Conservation (phyloP, 2,329 filamentous ascomycete genomes). For the Microascus cirrosus region DNA sequence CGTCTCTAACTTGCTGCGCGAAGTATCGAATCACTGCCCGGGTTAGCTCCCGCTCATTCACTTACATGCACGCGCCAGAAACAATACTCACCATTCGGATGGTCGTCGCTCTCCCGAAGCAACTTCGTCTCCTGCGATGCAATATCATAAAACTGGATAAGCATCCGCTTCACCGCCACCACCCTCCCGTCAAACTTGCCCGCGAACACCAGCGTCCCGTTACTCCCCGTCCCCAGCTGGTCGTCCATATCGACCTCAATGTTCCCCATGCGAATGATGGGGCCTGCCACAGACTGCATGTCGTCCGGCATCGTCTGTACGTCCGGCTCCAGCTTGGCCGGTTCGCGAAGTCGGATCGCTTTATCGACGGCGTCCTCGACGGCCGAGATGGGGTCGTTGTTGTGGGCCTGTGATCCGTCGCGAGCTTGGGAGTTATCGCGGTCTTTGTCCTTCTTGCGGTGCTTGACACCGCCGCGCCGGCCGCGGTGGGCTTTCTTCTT, state of each 20-base stretch:
- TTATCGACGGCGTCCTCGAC: conserved; percentile 48
- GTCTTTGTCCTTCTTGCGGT: conserved; percentile 47
- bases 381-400: conserved; percentile 29
- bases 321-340: conserved; percentile 46
- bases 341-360: conserved; percentile 45
- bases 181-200: conserved; percentile 90
- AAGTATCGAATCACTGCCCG: conserved; percentile 80
- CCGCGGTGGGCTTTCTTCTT: conserved; percentile 52
- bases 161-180: conserved; percentile 93
- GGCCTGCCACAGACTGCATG: conserved; percentile 47
- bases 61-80: background rate
- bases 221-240: conserved; percentile 70
- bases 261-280: conserved; percentile 49
- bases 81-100: conserved; percentile 57
- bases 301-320: conserved; percentile 46
- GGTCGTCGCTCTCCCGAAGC: conserved; percentile 85
- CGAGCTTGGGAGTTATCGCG: conserved; percentile 36
- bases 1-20: conserved; percentile 76
- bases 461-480: conserved; percentile 59
- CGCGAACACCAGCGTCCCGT: conserved; percentile 91
- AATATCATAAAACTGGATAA: conserved; percentile 91
- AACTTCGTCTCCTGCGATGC: conserved; percentile 88
- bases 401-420: background rate
- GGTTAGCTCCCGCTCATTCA: conserved; percentile 12
- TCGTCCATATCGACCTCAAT: conserved; percentile 53